A percentile compares a stretch with the other conserved stretches of the same genome.
phyloP scores from a whole-genome alignment of 2,329 filamentous ascomycete genomes.

The Hypoxylon sp. region DNA sequence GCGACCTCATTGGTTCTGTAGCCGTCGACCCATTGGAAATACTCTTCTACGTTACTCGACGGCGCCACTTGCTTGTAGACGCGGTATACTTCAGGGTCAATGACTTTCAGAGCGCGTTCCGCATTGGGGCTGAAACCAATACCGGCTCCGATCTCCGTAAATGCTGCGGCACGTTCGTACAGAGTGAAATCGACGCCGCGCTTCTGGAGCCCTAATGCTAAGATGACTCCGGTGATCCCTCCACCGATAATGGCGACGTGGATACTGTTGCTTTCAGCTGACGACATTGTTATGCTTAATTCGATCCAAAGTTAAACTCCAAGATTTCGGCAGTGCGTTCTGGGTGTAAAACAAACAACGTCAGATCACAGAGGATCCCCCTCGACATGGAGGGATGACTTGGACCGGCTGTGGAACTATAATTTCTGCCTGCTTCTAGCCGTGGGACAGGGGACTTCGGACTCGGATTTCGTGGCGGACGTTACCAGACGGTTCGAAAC shows the following conservation, averaged over 20 bases:
- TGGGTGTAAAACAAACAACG: not conserved
- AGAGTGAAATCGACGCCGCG: constrained; percentile 61
- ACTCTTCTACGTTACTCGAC: constrained; percentile 51
- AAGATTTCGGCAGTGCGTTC: not conserved
- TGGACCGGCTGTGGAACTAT: not conserved
- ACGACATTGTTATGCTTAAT: constrained; percentile 17
- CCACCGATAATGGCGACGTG: constrained; percentile 65
- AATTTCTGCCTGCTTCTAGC: not conserved
- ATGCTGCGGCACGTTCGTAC: constrained; percentile 62
- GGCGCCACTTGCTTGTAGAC: constrained; percentile 57
- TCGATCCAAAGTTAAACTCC: not conserved
- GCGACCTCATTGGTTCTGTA: constrained; percentile 51
- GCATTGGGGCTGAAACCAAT: constrained; percentile 68
- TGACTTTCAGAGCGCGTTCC: constrained; percentile 60
- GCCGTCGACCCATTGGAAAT: constrained; percentile 62
- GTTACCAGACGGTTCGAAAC: not conserved
- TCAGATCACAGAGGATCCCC: not conserved
- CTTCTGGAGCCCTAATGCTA: constrained; percentile 63
- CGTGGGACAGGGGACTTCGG: not conserved
- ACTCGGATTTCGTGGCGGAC: not conserved
- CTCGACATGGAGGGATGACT: not conserved
- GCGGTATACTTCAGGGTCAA: constrained; percentile 55
- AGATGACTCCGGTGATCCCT: constrained; percentile 65
- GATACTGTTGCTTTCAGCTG: constrained; percentile 26
- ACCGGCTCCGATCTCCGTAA: constrained; percentile 66